A percentile compares a stretch with the other conserved stretches of the same genome.
Evolutionary conservation across 768 basidiomycete species (phyloP).

Genomic region (Phanerochaete sordida): DNA sequence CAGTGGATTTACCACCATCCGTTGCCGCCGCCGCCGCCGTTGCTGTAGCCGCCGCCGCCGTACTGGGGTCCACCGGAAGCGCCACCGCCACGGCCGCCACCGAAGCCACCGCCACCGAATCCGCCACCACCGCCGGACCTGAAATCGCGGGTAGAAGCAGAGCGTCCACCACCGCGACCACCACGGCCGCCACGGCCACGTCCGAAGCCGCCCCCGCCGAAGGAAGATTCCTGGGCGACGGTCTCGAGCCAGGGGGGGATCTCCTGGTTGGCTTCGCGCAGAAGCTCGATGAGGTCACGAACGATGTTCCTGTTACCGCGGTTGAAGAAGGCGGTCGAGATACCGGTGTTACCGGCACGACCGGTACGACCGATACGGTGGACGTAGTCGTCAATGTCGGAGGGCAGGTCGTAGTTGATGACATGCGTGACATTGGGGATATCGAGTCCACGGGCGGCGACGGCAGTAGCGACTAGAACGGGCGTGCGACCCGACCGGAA

Average conservation of each 20-base stretch:
- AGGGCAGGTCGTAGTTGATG: slow-evolving; percentile 96
- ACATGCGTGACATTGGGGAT: slow-evolving; percentile 99
- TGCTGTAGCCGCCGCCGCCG: slow-evolving; percentile 25
- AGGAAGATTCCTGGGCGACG: slow-evolving; percentile 77
- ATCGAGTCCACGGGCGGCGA: slow-evolving; percentile 97
- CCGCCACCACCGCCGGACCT: slow-evolving; percentile 36
- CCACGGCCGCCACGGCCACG: slow-evolving; percentile 61
- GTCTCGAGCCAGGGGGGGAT: slow-evolving; percentile 89
- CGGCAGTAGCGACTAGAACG: slow-evolving; percentile 96
- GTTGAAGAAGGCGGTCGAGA: slow-evolving; percentile 95
- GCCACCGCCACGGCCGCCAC: slow-evolving; percentile 23
- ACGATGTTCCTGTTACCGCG: slow-evolving; percentile 91
- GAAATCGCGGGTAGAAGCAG: slow-evolving; percentile 37
- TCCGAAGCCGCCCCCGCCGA: slow-evolving; percentile 55
- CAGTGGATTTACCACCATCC: slow-evolving; percentile 45
- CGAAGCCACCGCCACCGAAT: slow-evolving; percentile 28
- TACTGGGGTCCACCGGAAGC: slow-evolving; percentile 30
- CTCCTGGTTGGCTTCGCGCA: slow-evolving; percentile 95
- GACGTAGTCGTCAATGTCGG: slow-evolving; percentile 98
- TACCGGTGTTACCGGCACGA: slow-evolving; percentile 97
- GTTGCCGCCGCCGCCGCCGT: slow-evolving; percentile 26
- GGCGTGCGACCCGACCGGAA: slow-evolving; percentile 96
- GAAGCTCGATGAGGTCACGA: slow-evolving; percentile 86
- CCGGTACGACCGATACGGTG: slow-evolving; percentile 98
- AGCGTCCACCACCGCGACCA: slow-evolving; percentile 37